Evolutionary conservation across 768 basidiomycete genomes (phyloP).

Genomic region (Pleurotus eryngii): DNA sequence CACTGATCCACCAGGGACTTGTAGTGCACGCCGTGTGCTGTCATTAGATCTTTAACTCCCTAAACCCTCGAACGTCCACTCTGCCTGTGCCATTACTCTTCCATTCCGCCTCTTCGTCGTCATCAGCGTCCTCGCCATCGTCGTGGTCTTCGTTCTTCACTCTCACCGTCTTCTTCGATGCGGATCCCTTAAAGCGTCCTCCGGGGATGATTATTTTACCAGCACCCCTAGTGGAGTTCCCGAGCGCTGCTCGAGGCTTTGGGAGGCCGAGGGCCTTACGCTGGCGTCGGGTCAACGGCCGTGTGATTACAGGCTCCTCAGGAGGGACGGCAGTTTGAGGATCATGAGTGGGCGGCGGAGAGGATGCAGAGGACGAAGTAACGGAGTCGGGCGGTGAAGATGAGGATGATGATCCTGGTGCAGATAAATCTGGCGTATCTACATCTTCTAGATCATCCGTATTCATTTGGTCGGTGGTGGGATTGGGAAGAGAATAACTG

Average conservation of each 20-base stretch:
- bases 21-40: not conserved
- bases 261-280: slow-evolving; percentile 68
- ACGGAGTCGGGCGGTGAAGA: slow-evolving; percentile 12
- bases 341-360: slow-evolving; percentile 24
- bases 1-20: not conserved
- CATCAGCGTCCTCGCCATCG: slow-evolving; percentile 29
- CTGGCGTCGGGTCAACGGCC: slow-evolving; percentile 60
- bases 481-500: not conserved
- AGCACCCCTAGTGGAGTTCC: slow-evolving; percentile 34
- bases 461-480: slow-evolving; percentile 5
- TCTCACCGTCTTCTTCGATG: slow-evolving; percentile 11
- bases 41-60: slow-evolving; percentile 65
- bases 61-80: slow-evolving; percentile 73
- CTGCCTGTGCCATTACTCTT: slow-evolving; percentile 65
- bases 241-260: slow-evolving; percentile 39
- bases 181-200: slow-evolving; percentile 38
- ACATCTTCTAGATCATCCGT: slow-evolving; percentile 6
- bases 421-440: slow-evolving; percentile 38
- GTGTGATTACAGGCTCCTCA: slow-evolving; percentile 16
- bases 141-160: slow-evolving; percentile 21
- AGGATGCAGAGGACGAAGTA: slow-evolving; percentile 20
- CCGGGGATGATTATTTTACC: slow-evolving; percentile 72
- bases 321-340: slow-evolving; percentile 19
- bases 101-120: slow-evolving; percentile 42
- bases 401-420: slow-evolving; percentile 20